Base-by-base conservation (phyloP, 345 rosid species). In the Eutrema japonicum region DNA sequence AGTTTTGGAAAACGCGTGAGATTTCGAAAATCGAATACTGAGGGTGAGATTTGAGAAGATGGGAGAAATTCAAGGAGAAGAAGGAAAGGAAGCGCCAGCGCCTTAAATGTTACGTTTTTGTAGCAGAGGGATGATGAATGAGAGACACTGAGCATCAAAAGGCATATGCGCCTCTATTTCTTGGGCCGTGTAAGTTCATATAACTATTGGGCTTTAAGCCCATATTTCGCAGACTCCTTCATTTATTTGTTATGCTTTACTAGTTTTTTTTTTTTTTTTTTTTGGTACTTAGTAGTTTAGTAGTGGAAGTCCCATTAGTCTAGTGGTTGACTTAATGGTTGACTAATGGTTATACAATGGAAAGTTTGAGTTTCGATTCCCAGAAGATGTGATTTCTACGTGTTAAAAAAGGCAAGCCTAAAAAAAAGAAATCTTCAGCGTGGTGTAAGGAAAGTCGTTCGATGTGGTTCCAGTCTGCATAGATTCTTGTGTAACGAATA, bases 121-220 rank as follows among this genome's bases (percentile, higher is more conserved):
- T 51, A 61, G 49, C 49, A 38, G 46, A 45, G 9, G 3, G 18
- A 11, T 5, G 35, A 12, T 8, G 5, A 7, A 32, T 32, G 35
- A 32, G 66, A 37, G 41, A 30, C 27, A 56, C 7, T 35, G 29
- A 33, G 57, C 41, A 73, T 64, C 77, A 36, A 64, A 61, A 64
- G 58, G 58, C 33, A 73, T 68, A 68, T 75, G 67, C 74, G 74
- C 12, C 69, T 75, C 49, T 4, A 22, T 7, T 12, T 58, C 0
- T 32, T 74, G 72, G 78, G 78, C 14, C 45, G 4, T 47, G 0
- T 59, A 9, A 37, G 32, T 3, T 27, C 0, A 33, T 49, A 0
- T 27, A 6, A 3, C 0, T 0, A 50, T 32, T 66, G 55, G 68
- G 73, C 73, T 50, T 74, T 42, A 42, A 4, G 73, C 78, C 62